phyloP scores from a whole-genome alignment of 768 basidiomycete species.

The Tulasnella sp. region DNA sequence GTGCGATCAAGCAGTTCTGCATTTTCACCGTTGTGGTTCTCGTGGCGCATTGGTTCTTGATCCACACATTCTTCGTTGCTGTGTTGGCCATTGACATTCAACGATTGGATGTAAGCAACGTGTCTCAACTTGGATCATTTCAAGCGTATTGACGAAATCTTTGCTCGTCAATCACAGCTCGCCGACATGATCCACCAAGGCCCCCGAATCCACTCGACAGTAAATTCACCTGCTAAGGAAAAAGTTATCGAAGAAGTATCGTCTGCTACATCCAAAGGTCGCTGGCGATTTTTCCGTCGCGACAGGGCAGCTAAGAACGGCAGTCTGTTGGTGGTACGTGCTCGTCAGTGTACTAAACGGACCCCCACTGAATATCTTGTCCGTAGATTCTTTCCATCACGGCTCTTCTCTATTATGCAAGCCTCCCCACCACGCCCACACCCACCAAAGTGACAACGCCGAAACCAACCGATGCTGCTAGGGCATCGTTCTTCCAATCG shows the following conservation, averaged over 20 bases:
- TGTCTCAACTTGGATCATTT: not conserved
- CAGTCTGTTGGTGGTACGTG: conserved; percentile 61
- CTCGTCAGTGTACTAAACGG: not conserved
- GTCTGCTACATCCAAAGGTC: not conserved
- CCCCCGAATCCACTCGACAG: conserved; percentile 44
- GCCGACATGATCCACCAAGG: conserved; percentile 79
- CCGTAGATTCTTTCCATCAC: conserved; percentile 68
- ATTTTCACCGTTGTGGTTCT: conserved; percentile 88
- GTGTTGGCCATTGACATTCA: conserved; percentile 95
- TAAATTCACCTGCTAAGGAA: conserved; percentile 26
- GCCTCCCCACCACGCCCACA: conserved; percentile 35
- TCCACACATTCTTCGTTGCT: conserved; percentile 92
- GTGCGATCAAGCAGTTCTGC: conserved; percentile 87
- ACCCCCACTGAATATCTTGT: not conserved
- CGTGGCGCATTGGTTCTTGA: conserved; percentile 94
- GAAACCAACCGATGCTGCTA: not conserved
- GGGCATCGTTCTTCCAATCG: conserved; percentile 6
- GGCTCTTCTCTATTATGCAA: conserved; percentile 64
- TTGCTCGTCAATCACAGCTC: conserved; percentile 40
- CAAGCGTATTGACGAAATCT: conserved; percentile 16
- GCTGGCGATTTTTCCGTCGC: conserved; percentile 6
- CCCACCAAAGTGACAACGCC: not conserved
- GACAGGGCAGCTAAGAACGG: conserved; percentile 47
- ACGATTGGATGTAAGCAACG: conserved; percentile 61
- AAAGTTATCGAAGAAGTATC: conserved; percentile 28